phyloP scores from a whole-genome alignment of 768 basidiomycete species.

The Collybia sp. region DNA sequence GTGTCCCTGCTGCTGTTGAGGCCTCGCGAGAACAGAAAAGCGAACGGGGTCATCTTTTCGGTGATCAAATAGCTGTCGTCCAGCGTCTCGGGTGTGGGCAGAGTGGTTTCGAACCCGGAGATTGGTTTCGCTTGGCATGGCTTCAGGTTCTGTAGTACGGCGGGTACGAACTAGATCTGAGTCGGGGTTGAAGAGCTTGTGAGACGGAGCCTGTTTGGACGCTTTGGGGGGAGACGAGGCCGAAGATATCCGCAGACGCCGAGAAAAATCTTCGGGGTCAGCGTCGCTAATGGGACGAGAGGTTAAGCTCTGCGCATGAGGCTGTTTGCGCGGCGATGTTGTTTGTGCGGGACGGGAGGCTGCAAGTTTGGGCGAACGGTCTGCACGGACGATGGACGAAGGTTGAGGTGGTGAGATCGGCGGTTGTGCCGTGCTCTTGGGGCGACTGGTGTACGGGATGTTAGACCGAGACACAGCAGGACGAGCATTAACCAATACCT shows the following conservation, averaged over 20 bases:
- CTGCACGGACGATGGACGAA: slow-evolving; percentile 20
- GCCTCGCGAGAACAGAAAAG: slow-evolving; percentile 64
- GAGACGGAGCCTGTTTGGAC: slow-evolving; percentile 25
- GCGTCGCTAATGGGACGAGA: slow-evolving; percentile 39
- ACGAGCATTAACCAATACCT: slow-evolving; percentile 31
- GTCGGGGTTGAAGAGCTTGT: slow-evolving; percentile 70
- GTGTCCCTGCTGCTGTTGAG: slow-evolving; percentile 32
- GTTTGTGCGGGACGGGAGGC: slow-evolving; percentile 21
- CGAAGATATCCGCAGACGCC: slow-evolving; percentile 63
- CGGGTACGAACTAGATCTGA: slow-evolving; percentile 61
- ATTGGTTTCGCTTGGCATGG: slow-evolving; percentile 53
- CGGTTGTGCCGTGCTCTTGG: slow-evolving; percentile 36
- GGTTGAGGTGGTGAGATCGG: slow-evolving; percentile 32
- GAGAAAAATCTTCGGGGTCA: slow-evolving; percentile 70
- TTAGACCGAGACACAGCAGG: neutral
- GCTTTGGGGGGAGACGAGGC: slow-evolving; percentile 31
- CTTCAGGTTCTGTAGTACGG: slow-evolving; percentile 61
- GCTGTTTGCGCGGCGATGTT: slow-evolving; percentile 30
- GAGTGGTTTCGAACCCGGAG: slow-evolving; percentile 26
- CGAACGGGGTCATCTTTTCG: slow-evolving; percentile 88
- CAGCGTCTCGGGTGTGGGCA: slow-evolving; percentile 22
- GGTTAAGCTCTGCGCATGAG: slow-evolving; percentile 25
- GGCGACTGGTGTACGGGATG: neutral
- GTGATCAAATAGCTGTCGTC: slow-evolving; percentile 80
- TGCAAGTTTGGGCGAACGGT: slow-evolving; percentile 22